Conservation (phyloP, 805 yeast species). For the Henningerozyma blattae region DNA sequence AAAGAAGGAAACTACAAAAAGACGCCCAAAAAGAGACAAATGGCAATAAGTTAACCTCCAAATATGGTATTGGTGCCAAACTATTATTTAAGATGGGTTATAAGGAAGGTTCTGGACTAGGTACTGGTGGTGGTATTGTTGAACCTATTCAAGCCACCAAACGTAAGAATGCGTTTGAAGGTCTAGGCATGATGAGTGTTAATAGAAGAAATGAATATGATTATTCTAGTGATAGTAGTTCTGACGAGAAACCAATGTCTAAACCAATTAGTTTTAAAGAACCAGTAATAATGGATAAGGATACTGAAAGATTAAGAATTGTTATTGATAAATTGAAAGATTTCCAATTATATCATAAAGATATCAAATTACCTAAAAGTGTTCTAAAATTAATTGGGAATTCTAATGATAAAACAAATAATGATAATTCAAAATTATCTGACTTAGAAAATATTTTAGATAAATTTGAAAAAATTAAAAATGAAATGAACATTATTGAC, state of each 20-base stretch:
- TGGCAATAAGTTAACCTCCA: slow-evolving; percentile 7
- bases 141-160: slow-evolving; percentile 66
- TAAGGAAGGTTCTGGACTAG: slow-evolving; percentile 75
- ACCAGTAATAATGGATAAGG: slow-evolving; percentile 6
- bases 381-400: neutral
- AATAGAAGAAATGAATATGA: neutral
- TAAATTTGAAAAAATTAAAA: neutral
- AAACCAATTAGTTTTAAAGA: slow-evolving; percentile 5
- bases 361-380: neutral
- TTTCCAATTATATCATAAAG: neutral
- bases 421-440: neutral
- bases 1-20: slow-evolving; percentile 10
- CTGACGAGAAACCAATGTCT: slow-evolving; percentile 9
- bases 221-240: slow-evolving; percentile 1
- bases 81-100: slow-evolving; percentile 81
- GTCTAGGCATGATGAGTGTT: slow-evolving; percentile 53
- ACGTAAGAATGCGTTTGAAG: slow-evolving; percentile 50
- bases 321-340: neutral
- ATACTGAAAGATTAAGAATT: slow-evolving; percentile 4
- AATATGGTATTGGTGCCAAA: slow-evolving; percentile 79
- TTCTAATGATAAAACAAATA: neutral
- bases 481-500: neutral
- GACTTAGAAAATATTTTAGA: neutral
- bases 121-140: slow-evolving; percentile 60
- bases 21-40: slow-evolving; percentile 12